phyloP scores from a whole-genome alignment of 257 asterid genomes.

The Solanum ossicruentum region DNA sequence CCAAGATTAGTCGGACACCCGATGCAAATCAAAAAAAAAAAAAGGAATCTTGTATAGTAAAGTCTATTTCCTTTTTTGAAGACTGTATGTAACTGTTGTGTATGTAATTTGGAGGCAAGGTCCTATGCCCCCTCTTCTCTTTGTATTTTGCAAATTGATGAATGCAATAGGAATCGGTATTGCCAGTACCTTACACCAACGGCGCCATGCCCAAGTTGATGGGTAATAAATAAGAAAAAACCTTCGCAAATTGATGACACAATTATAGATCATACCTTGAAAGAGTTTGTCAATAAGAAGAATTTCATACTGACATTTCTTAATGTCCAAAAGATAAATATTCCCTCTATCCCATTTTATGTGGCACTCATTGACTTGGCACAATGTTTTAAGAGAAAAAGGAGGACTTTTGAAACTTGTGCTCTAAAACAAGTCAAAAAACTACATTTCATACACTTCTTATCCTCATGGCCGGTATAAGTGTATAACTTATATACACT shows the following conservation, averaged over 20 bases:
- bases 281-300: neutral
- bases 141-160: neutral
- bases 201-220: neutral
- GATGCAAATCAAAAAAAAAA: too few relatives aligned
- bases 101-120: neutral
- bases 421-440: too few relatives aligned
- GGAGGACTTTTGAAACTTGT: too few relatives aligned
- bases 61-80: neutral
- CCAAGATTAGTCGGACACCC: too few relatives aligned
- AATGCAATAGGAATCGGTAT: neutral
- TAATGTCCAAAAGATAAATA: neutral
- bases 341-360: too few relatives aligned
- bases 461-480: too few relatives aligned
- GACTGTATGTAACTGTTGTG: neutral
- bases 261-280: neutral
- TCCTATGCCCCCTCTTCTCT: neutral
- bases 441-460: too few relatives aligned
- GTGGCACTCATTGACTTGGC: too few relatives aligned
- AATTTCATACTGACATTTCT: neutral
- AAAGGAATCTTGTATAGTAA: neutral
- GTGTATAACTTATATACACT: too few relatives aligned
- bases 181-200: neutral
- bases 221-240: neutral
- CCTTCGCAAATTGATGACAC: neutral
- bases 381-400: too few relatives aligned